phyloP scores from a whole-genome alignment of 2,329 filamentous ascomycete genomes.

The Tolypocladium tundrense region DNA sequence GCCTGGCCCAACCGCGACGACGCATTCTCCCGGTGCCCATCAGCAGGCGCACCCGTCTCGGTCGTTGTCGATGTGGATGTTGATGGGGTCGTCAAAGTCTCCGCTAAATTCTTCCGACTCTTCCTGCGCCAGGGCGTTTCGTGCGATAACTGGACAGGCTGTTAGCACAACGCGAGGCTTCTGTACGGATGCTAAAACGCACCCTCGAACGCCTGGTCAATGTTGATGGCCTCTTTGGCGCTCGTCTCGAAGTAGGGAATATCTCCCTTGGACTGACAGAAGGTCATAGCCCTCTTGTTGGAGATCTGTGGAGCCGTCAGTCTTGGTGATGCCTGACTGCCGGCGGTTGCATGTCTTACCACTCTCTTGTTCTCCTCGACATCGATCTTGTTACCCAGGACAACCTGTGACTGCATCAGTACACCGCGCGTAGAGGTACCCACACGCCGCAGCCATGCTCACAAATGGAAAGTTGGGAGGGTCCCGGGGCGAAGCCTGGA shows the following conservation, averaged over 20 bases:
- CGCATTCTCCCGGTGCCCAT: slow-evolving; percentile 12
- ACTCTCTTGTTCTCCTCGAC: slow-evolving; percentile 95
- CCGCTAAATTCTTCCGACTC: slow-evolving; percentile 96
- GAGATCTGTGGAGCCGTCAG: slow-evolving; percentile 54
- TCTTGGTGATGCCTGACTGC: background rate
- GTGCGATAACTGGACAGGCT: slow-evolving; percentile 65
- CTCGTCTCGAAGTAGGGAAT: slow-evolving; percentile 99
- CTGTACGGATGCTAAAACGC: slow-evolving; percentile 11
- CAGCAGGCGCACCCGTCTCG: slow-evolving; percentile 90
- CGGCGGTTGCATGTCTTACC: slow-evolving; percentile 33
- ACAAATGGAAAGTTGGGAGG: slow-evolving; percentile 98
- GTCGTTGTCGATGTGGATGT: slow-evolving; percentile 92
- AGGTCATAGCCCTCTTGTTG: slow-evolving; percentile 90
- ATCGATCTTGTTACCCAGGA: slow-evolving; percentile 98
- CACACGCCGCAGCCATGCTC: slow-evolving; percentile 25
- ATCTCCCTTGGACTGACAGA: slow-evolving; percentile 93
- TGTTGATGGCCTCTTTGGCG: slow-evolving; percentile 97
- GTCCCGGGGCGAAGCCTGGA: slow-evolving; percentile 92
- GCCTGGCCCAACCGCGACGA: background rate
- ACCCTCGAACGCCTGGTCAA: slow-evolving; percentile 72
- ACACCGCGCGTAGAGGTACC: background rate
- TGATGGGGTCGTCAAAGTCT: slow-evolving; percentile 96
- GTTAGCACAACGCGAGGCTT: background rate
- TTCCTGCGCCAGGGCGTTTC: slow-evolving; percentile 91
- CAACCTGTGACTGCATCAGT: slow-evolving; percentile 48